phyloP scores from a whole-genome alignment of 83 land plant species.

The Picea abies region DNA sequence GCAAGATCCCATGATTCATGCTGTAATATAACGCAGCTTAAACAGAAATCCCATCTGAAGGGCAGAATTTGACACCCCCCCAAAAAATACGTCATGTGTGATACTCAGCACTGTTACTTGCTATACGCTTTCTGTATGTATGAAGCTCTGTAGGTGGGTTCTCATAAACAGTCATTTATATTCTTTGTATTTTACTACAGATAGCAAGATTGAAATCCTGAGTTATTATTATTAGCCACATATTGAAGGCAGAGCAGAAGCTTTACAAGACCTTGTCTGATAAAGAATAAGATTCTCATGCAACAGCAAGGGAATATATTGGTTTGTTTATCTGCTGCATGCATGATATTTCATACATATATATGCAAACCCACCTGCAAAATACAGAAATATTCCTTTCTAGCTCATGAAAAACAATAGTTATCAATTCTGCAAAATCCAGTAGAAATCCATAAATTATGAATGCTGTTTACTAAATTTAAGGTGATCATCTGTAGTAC shows the following conservation, averaged over 20 bases:
- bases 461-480: conserved; percentile 15
- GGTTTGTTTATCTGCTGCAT: neutral
- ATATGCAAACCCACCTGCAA: too few relatives aligned
- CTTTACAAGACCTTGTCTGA: too few relatives aligned
- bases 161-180: neutral
- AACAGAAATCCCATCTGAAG: too few relatives aligned
- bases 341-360: neutral
- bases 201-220: neutral
- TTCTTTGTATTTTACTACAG: conserved; percentile 7
- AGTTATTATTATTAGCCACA: neutral
- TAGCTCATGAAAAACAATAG: conserved; percentile 10
- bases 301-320: neutral
- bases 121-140: too few relatives aligned
- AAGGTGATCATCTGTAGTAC: conserved; percentile 4
- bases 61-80: too few relatives aligned
- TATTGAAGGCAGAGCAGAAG: neutral
- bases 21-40: too few relatives aligned
- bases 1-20: too few relatives aligned
- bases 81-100: too few relatives aligned
- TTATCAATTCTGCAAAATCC: conserved; percentile 9
- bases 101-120: too few relatives aligned
- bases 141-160: too few relatives aligned
- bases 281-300: neutral
- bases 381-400: conserved; percentile 4
- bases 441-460: neutral